Percentiles rank a stretch among this genome's conserved stretches.
These are phyloP conservation scores for Ophiocordyceps camponoti-saundersi DNA, from an alignment of 2,329 filamentous ascomycete genomes.

Conservation along the genomic window DNA sequence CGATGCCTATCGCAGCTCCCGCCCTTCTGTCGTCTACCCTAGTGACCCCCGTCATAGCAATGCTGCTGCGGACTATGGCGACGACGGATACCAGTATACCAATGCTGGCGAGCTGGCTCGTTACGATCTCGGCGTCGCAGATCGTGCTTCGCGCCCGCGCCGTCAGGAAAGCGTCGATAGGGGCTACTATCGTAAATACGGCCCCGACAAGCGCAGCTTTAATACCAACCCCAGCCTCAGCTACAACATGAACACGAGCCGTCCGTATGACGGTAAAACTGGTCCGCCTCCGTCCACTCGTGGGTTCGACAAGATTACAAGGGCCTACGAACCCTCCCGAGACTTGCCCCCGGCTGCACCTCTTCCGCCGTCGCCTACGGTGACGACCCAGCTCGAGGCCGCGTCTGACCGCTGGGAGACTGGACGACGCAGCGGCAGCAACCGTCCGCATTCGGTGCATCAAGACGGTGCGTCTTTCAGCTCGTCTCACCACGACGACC, in stretches of 20 bases:
- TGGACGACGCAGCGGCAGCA: conserved; percentile 6
- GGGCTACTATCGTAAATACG: conserved; percentile 35
- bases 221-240: conserved; percentile 28
- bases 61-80: conserved; percentile 33
- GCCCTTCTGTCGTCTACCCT: conserved; percentile 27
- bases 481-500: conserved; percentile 27
- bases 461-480: conserved; percentile 27
- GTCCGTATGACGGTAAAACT: conserved; percentile 21
- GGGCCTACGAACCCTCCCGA: conserved; percentile 28
- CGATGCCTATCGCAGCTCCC: conserved; percentile 29
- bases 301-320: conserved; percentile 53
- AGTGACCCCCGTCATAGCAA: conserved; percentile 24
- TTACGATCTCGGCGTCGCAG: conserved; percentile 41
- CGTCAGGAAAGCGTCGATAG: conserved; percentile 39
- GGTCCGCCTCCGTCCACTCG: conserved; percentile 52
- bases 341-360: conserved; percentile 25
- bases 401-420: conserved; percentile 6
- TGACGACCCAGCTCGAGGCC: conserved; percentile 6
- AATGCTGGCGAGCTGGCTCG: conserved; percentile 43
- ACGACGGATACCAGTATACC: conserved; percentile 46
- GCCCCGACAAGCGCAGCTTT: conserved; percentile 26
- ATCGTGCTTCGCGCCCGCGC: conserved; percentile 14
- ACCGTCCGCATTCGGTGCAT: conserved; percentile 33
- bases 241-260: conserved; percentile 18
- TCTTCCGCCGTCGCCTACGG: conserved; percentile 17